Percentiles rank a stretch among this genome's conserved stretches.
phyloP scores from a whole-genome alignment of 371 early-diverging fungal species.

The Mortierella sp. region DNA sequence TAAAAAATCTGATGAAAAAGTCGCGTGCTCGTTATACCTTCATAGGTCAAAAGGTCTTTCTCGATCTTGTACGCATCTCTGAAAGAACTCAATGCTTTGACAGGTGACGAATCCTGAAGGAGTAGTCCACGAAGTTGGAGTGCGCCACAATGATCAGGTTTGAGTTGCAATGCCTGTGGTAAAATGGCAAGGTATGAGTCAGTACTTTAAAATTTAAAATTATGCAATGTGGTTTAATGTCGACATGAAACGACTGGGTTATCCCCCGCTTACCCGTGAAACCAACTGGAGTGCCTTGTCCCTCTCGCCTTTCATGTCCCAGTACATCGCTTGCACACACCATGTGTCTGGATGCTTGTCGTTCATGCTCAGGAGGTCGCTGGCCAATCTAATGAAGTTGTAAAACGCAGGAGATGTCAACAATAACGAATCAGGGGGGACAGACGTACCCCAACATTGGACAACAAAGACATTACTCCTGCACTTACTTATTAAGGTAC shows the following conservation, averaged over 20 bases:
- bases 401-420: background rate
- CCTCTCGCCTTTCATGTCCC: constrained; percentile 23
- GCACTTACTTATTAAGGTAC: constrained; percentile 28
- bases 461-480: background rate
- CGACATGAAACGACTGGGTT: background rate
- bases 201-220: background rate
- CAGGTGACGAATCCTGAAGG: constrained; percentile 14
- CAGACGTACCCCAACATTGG: background rate
- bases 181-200: background rate
- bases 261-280: constrained; percentile 22
- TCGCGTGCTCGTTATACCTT: constrained; percentile 16
- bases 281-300: constrained; percentile 35
- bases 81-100: constrained; percentile 28
- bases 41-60: constrained; percentile 30
- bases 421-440: too few species aligned
- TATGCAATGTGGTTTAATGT: background rate
- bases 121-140: constrained; percentile 36
- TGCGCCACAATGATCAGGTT: constrained; percentile 37
- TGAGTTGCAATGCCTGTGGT: constrained; percentile 29
- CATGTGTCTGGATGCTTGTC: constrained; percentile 43
- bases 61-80: constrained; percentile 29
- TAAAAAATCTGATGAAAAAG: too few species aligned
- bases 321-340: constrained; percentile 42
- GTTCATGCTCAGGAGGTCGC: constrained; percentile 29
- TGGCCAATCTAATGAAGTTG: constrained; percentile 20